These are phyloP conservation scores for Sequoiadendron giganteum DNA, from an alignment of 75 land plant genomes.

Conservation along the genomic window DNA sequence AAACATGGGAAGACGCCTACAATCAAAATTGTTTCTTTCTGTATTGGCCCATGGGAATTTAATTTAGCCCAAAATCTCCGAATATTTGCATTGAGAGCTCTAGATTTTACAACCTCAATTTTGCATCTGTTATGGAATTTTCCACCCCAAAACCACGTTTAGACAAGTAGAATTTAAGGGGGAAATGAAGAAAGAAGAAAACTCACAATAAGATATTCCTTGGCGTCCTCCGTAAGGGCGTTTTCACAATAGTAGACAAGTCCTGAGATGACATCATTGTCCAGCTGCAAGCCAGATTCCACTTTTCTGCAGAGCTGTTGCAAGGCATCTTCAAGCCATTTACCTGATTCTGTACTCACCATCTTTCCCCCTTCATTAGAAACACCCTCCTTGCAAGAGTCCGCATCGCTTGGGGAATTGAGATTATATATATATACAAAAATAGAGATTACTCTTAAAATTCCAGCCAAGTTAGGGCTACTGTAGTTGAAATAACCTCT, in stretches of 20 bases:
- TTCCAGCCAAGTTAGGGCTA: too few relatives aligned
- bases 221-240: slow-evolving; percentile 75
- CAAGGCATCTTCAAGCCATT: slow-evolving; percentile 61
- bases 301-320: slow-evolving; percentile 32
- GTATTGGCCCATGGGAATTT: background rate
- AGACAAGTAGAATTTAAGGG: background rate
- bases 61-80: background rate
- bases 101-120: background rate
- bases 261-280: slow-evolving; percentile 63
- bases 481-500: too few relatives aligned
- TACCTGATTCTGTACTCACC: slow-evolving; percentile 18
- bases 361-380: background rate
- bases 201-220: slow-evolving; percentile 68
- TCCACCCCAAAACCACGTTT: background rate
- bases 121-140: background rate
- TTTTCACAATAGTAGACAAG: slow-evolving; percentile 89
- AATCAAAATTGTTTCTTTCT: background rate
- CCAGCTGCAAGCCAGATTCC: slow-evolving; percentile 53
- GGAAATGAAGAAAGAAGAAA: background rate
- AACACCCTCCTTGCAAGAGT: background rate
- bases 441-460: too few relatives aligned
- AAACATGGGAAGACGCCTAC: background rate
- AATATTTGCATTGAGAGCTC: background rate
- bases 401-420: background rate
- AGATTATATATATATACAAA: too few relatives aligned